phyloP scores from a whole-genome alignment of 768 basidiomycete species.

The Naematelia aurantialba region DNA sequence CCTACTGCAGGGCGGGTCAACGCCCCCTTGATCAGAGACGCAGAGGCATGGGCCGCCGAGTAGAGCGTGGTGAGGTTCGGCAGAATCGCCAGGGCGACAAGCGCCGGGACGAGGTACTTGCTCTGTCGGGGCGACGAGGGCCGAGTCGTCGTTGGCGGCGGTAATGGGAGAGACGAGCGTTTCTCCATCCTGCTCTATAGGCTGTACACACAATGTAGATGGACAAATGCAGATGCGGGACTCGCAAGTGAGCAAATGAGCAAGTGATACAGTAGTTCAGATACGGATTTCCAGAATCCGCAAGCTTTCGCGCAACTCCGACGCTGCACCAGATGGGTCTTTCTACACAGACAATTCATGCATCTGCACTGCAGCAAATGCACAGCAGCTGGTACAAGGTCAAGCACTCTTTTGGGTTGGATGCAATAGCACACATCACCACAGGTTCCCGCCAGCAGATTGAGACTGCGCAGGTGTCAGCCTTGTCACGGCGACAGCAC shows the following conservation, averaged over 20 bases:
- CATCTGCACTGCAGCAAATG: too few relatives aligned
- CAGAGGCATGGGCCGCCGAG: background rate
- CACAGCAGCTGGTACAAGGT: too few relatives aligned
- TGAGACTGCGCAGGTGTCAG: background rate
- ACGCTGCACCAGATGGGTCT: background rate
- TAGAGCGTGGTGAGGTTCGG: background rate
- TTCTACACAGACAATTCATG: too few relatives aligned
- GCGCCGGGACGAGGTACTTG: background rate
- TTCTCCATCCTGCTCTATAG: background rate
- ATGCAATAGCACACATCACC: too few relatives aligned
- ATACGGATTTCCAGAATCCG: background rate
- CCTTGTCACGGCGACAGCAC: too few relatives aligned
- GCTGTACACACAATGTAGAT: too few relatives aligned
- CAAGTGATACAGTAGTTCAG: background rate
- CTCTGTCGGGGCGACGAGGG: background rate
- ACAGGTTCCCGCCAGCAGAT: background rate
- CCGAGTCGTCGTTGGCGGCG: background rate
- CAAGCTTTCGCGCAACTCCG: background rate
- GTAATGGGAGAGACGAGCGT: background rate
- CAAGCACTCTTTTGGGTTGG: too few relatives aligned
- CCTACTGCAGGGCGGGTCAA: background rate
- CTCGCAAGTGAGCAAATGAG: too few relatives aligned
- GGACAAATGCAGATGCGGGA: too few relatives aligned
- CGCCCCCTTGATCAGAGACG: background rate
- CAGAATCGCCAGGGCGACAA: background rate